phyloP scores from a whole-genome alignment of 164 flowering plant genomes.

The Magnolia changhungtana region DNA sequence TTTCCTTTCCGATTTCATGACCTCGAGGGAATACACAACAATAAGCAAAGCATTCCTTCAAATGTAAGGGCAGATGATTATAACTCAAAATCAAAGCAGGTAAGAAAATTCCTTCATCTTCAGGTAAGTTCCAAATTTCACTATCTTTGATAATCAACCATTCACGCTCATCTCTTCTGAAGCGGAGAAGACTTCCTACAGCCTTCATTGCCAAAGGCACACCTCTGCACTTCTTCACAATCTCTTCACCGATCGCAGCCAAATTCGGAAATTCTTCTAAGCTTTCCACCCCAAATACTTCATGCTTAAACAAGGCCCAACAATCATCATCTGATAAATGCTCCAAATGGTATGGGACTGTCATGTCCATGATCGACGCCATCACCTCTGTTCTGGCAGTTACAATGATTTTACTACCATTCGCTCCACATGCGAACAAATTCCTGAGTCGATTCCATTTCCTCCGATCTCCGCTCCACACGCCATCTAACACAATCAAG shows the following conservation, averaged over 20 bases:
- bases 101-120: not conserved
- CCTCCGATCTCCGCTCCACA: not conserved
- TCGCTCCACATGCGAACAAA: not conserved
- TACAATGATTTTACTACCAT: slow-evolving; percentile 4
- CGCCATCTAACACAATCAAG: slow-evolving; percentile 14
- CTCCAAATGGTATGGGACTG: not conserved
- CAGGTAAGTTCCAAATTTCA: not conserved
- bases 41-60: slow-evolving; percentile 6
- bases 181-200: not conserved
- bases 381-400: slow-evolving; percentile 1
- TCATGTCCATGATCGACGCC: not conserved
- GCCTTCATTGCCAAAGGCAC: slow-evolving; percentile 5
- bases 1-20: not conserved
- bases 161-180: not conserved
- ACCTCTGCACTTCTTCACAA: slow-evolving; percentile 10
- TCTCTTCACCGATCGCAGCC: not conserved
- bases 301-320: slow-evolving; percentile 4
- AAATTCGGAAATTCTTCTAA: not conserved
- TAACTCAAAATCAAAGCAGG: slow-evolving; percentile 9
- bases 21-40: slow-evolving; percentile 11
- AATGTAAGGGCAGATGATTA: slow-evolving; percentile 1
- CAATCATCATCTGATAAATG: not conserved
- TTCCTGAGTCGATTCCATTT: slow-evolving; percentile 2
- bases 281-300: slow-evolving; percentile 3
- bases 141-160: slow-evolving; percentile 2